These are phyloP conservation scores for Quercus lobata DNA, from an alignment of 331 rosid genomes.

Conservation along the genomic window DNA sequence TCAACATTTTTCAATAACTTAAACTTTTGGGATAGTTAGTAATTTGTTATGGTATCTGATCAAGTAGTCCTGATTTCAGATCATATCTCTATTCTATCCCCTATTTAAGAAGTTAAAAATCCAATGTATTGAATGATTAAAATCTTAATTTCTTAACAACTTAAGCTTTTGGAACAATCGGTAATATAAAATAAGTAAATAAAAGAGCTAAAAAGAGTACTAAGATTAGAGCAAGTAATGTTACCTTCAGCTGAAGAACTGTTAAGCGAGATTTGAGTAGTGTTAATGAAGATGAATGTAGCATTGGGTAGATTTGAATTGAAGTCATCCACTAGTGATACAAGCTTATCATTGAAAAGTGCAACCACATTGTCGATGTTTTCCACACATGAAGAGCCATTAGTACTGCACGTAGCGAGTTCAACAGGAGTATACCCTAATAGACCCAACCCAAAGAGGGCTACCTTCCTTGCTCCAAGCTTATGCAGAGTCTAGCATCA, in stretches of 20 bases:
- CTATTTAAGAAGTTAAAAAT: no score
- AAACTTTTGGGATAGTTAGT: no score
- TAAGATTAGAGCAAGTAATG: no score
- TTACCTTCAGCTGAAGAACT: background rate
- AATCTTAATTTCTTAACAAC: no score
- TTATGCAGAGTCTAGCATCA: slow-evolving; percentile 12
- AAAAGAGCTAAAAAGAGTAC: no score
- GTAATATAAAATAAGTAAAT: no score
- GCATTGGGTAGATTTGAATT: background rate
- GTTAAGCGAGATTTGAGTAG: background rate
- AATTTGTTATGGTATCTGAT: no score
- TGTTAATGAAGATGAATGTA: slow-evolving; percentile 15
- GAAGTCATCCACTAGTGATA: slow-evolving; percentile 1
- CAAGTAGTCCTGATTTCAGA: no score
- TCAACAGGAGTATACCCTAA: slow-evolving; percentile 15
- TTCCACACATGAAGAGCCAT: background rate
- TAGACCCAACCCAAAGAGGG: background rate
- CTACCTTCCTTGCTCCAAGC: slow-evolving; percentile 29
- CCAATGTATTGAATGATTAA: no score
- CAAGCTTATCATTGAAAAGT: slow-evolving; percentile 18
- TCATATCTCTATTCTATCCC: no score
- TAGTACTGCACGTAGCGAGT: background rate
- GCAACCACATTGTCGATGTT: slow-evolving; percentile 10
- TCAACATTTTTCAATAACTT: no score
- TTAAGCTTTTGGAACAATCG: no score